Evolutionary conservation across 306 rosid species (phyloP).

Genomic region (Albizia julibrissin): DNA sequence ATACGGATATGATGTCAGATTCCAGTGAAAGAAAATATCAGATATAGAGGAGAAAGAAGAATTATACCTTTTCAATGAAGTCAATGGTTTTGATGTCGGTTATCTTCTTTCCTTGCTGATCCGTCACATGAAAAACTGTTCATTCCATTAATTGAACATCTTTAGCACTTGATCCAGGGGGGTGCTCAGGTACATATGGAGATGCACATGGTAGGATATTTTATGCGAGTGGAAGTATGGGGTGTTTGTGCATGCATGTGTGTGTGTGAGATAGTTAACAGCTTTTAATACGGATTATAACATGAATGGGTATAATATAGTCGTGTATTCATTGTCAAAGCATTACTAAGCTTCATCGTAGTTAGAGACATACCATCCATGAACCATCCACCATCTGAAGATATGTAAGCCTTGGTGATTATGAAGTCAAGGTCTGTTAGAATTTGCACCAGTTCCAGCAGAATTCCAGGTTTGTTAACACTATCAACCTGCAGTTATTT

Average conservation of each 20-base stretch:
- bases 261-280: neutral
- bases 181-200: neutral
- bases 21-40: conserved; percentile 4
- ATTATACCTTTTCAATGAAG: conserved; percentile 72
- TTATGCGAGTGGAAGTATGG: neutral
- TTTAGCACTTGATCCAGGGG: conserved; percentile 27
- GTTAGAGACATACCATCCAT: conserved; percentile 68
- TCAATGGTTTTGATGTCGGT: conserved; percentile 66
- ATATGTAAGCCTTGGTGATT: conserved; percentile 75
- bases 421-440: conserved; percentile 76
- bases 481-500: conserved; percentile 58
- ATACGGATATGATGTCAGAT: neutral
- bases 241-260: neutral
- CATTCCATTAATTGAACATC: conserved; percentile 30
- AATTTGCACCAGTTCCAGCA: conserved; percentile 77
- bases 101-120: conserved; percentile 78
- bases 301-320: conserved; percentile 14
- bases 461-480: conserved; percentile 83
- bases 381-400: conserved; percentile 90
- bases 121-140: conserved; percentile 83
- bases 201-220: neutral
- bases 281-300: neutral
- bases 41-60: conserved; percentile 26
- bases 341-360: conserved; percentile 18
- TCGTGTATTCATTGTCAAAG: neutral